These are phyloP conservation scores for Aspergillus fumigatus DNA, from an alignment of 2,329 filamentous ascomycete species.

Conservation along the genomic window DNA sequence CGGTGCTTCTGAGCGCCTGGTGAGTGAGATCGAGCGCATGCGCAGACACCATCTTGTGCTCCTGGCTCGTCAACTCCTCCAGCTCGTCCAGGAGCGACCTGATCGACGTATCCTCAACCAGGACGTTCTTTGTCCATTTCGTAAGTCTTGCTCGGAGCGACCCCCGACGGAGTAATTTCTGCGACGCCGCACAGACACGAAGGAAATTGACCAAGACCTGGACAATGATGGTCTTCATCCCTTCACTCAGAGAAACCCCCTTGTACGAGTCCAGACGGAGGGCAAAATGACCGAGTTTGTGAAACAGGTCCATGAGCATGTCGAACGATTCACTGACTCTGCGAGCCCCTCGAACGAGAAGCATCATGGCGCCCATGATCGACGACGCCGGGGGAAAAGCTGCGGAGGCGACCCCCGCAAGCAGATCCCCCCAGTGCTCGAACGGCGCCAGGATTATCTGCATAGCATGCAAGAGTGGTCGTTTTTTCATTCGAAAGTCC, in stretches of 20 bases:
- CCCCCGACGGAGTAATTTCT: conserved; percentile 5
- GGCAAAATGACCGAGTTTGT: conserved; percentile 7
- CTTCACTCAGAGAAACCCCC: conserved; percentile 1
- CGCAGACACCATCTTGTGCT: conserved; percentile 8
- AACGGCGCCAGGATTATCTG: not conserved
- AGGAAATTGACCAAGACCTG: conserved; percentile 8
- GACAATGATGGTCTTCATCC: conserved; percentile 6
- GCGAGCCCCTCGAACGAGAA: conserved; percentile 4
- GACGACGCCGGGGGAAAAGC: conserved; percentile 4
- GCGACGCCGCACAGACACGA: conserved; percentile 6
- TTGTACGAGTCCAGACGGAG: conserved; percentile 8
- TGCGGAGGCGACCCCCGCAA: not conserved
- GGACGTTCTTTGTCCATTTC: conserved; percentile 5
- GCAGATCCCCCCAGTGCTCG: not conserved
- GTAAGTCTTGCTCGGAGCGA: conserved; percentile 2
- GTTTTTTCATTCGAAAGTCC: conserved; percentile 2
- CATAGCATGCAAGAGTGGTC: not conserved
- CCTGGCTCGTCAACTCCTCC: conserved; percentile 8
- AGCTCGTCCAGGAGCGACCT: conserved; percentile 1
- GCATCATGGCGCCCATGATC: conserved; percentile 5
- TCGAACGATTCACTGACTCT: conserved; percentile 10
- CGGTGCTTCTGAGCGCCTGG: conserved; percentile 2
- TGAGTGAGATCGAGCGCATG: conserved; percentile 4
- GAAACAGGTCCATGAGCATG: conserved; percentile 4
- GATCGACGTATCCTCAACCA: conserved; percentile 3